Base-by-base conservation (phyloP, 768 basidiomycete genomes). In the Mycena crocata region DNA sequence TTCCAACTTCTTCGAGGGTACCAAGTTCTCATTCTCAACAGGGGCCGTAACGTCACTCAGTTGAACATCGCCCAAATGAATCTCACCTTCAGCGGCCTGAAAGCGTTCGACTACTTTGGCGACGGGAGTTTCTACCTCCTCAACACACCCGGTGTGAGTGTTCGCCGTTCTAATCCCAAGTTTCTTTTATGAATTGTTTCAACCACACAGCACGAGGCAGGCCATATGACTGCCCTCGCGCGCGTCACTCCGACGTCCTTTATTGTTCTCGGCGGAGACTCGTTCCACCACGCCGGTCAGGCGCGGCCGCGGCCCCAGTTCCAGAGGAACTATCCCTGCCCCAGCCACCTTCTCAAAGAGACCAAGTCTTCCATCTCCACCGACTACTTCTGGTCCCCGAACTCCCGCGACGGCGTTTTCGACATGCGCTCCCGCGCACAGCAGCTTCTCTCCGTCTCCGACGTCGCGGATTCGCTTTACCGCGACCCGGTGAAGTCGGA, bases 61-160 rank as follows among this genome's bases (percentile, higher is more conserved):
- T 14, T 63, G 15, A 26, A 62, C 37, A 54, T 68, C 32, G 14
- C 1, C 10, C 9, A 15, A 2, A 12, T 62, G 13, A 63, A 54
- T 26, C 31, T 59, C 15, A 54, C 45, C 4, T 63, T 68, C 24
- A 58, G 37, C 32, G 56, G 61, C 19, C 32, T 68, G n/a, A 37
- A 26, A 2, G 56, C 67, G 1, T 13, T 57, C 1, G 67, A 68
- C 24, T 48, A 54, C 39, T 54, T 54, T 23, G 34, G 34, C 10
- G 51, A 54, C 35, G 56, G 63, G n/a, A 55, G 68, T 54, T 63
- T 68, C 49, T 68, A 68, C 51, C 61, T 68, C 21, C 48, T 66
- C 3, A 46, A 69, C 13, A 60, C 55, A 21, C 60, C 68, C 28
- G 68, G 68, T 23, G 67, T 65, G 32, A 34, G 58, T 39, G 8